Conservation (phyloP, 148 eudicot genomes). For the Linanthus parryae region DNA sequence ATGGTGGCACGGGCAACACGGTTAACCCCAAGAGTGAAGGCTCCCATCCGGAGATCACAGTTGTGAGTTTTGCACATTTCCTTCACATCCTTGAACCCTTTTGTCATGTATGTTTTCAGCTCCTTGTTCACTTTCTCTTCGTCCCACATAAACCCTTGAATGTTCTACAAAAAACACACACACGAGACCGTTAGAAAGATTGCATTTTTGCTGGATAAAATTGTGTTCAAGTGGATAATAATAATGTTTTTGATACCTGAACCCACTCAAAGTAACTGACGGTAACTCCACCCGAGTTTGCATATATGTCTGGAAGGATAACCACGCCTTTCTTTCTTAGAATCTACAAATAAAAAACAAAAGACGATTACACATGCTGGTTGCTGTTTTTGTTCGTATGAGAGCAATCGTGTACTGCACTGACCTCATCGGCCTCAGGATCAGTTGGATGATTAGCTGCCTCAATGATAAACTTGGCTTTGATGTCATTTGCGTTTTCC, state of each 20-base stretch:
- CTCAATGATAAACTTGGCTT: conserved; percentile 88
- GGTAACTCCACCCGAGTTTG: conserved; percentile 97
- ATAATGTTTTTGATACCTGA: conserved; percentile 54
- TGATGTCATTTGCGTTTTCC: conserved; percentile 92
- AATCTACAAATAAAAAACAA: conserved; percentile 40
- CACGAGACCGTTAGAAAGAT: no score
- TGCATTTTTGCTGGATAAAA: no score
- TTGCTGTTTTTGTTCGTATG: no score
- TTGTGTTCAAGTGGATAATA: no score
- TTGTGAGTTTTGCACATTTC: conserved; percentile 86
- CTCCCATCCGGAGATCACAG: conserved; percentile 97
- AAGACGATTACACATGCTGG: conserved; percentile 2
- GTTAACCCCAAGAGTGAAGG: conserved; percentile 85
- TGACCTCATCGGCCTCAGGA: conserved; percentile 98
- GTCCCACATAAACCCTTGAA: conserved; percentile 99
- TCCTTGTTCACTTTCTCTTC: conserved; percentile 86
- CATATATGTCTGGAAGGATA: conserved; percentile 92
- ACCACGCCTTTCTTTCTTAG: conserved; percentile 83
- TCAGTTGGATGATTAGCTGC: conserved; percentile 99
- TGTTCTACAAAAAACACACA: conserved; percentile 70
- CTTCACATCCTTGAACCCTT: conserved; percentile 69
- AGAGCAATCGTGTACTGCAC: conserved; percentile 1
- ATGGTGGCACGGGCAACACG: conserved; percentile 96
- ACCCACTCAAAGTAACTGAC: conserved; percentile 99
- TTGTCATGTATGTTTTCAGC: conserved; percentile 77